A percentile compares a stretch with the other conserved stretches of the same genome.
Conservation (phyloP, 2,329 filamentous ascomycete species). For the Aspergillus ochraceus region DNA sequence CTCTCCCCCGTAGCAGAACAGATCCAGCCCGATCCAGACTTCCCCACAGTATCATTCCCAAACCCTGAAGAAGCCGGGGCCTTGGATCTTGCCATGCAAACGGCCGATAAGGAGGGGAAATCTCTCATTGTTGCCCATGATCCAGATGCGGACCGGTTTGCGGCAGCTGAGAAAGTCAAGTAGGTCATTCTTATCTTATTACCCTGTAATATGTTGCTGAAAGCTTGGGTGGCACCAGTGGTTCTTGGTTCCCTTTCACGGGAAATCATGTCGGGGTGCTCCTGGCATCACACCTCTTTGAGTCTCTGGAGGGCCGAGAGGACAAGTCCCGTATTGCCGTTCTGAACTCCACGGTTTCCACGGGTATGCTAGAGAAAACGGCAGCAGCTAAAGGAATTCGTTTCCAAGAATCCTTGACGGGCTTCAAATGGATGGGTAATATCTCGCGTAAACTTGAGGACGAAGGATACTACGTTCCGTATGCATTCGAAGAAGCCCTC, state of each 20-base stretch:
- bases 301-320: slow-evolving; percentile 40
- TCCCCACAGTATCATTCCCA: slow-evolving; percentile 64
- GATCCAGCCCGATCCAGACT: slow-evolving; percentile 61
- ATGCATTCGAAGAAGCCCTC: slow-evolving; percentile 65
- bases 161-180: slow-evolving; percentile 58
- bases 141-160: slow-evolving; percentile 65
- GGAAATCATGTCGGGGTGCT: slow-evolving; percentile 66
- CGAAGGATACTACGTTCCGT: slow-evolving; percentile 53
- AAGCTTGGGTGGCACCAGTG: slow-evolving; percentile 28
- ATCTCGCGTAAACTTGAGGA: slow-evolving; percentile 54
- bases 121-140: slow-evolving; percentile 62
- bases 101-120: slow-evolving; percentile 52
- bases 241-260: slow-evolving; percentile 61
- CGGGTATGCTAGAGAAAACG: slow-evolving; percentile 61
- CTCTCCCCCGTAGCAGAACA: slow-evolving; percentile 46
- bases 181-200: slow-evolving; percentile 24
- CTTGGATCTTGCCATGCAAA: slow-evolving; percentile 58
- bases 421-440: slow-evolving; percentile 69
- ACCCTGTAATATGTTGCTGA: not conserved
- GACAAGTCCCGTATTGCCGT: slow-evolving; percentile 50
- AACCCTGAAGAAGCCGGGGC: slow-evolving; percentile 67
- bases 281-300: slow-evolving; percentile 58
- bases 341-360: slow-evolving; percentile 64
- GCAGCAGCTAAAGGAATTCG: slow-evolving; percentile 56
- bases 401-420: slow-evolving; percentile 63